Evolutionary conservation across 2,329 filamentous ascomycete genomes (phyloP), one percentile per base, ranked within the genome.

Genomic region (Colletotrichum sp.): DNA sequence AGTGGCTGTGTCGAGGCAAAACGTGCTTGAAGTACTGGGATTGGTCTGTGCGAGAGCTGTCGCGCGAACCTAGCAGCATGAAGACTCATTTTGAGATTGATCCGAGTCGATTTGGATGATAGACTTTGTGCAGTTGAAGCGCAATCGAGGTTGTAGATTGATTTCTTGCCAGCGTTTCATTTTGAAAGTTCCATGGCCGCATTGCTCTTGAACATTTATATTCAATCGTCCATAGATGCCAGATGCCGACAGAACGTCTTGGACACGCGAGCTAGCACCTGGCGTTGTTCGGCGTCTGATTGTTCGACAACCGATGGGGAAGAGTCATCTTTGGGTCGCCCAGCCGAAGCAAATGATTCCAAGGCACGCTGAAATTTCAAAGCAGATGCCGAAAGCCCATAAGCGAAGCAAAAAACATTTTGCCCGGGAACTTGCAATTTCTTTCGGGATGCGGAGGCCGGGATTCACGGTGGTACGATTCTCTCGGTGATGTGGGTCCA

Each of bases 381-480:
- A 22, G n/a, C 44, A 52, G 44, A 52, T 13, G 11, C 44, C 44
- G 44, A 52, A 52, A 0, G 2, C n/a, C 1, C 44, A 13, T 52
- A 52, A 0, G n/a, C 44, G 44, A 52, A 3, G 3, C 19, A 13
- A 34, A 3, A 16, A 62, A 34, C 0, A n/a, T 1, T 19, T n/a
- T 49, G 59, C 1, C n/a, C 16, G 29, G n/a, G 29, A 6, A 19
- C 19, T 32, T n/a, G 8, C 19, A 32, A n/a, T 32, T 32, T 62
- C 12, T 29, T 16, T 59, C 15, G 19, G 59, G 59, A 25, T 62
- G n/a, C 29, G 30, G 11, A 62, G n/a, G 16, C 30, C 59, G 59
- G 59, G 19, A 62, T 62, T 62, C 8, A 32, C 32, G 29, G 30
- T 62, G 59, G 7, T 32, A 62, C 29, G 59, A 62, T 34, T 34